phyloP scores from a whole-genome alignment of 164 flowering plant genomes.

The Tetracentron sinense region DNA sequence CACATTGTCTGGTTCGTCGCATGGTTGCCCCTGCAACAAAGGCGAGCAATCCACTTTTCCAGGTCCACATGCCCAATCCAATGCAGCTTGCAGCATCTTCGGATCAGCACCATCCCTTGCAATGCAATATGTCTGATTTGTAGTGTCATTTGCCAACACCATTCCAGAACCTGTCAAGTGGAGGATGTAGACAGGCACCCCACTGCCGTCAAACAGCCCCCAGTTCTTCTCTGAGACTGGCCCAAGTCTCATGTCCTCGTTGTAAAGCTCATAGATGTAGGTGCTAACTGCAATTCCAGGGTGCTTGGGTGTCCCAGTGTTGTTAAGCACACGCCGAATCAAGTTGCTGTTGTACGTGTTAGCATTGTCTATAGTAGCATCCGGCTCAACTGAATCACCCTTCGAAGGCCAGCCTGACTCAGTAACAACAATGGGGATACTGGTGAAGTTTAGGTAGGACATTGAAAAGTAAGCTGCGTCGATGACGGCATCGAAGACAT shows the following conservation, averaged over 20 bases:
- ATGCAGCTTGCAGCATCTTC: conserved; percentile 82
- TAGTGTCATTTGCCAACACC: conserved; percentile 78
- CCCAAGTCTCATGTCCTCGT: conserved; percentile 75
- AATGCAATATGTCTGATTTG: conserved; percentile 73
- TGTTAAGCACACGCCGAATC: conserved; percentile 70
- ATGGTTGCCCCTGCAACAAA: conserved; percentile 65
- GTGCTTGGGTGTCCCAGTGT: conserved; percentile 85
- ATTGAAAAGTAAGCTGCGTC: conserved; percentile 86
- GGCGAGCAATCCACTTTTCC: conserved; percentile 82
- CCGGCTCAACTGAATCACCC: conserved; percentile 67
- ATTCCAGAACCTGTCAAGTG: conserved; percentile 72
- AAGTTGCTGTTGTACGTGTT: conserved; percentile 81
- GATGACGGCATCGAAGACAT: conserved; percentile 79
- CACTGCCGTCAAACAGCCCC: conserved; percentile 79
- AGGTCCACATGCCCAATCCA: conserved; percentile 97
- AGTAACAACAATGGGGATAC: conserved; percentile 58
- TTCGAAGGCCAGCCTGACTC: conserved; percentile 90
- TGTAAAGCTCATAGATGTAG: conserved; percentile 84
- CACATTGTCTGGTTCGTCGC: conserved; percentile 80
- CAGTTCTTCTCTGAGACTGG: conserved; percentile 80
- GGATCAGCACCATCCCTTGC: conserved; percentile 61
- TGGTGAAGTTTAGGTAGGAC: conserved; percentile 69
- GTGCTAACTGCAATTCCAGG: conserved; percentile 81
- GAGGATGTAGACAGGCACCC: conserved; percentile 59
- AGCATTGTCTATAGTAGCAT: conserved; percentile 76